Evolutionary conservation across 768 basidiomycete genomes (phyloP).

Genomic region (Boletus patriciae): DNA sequence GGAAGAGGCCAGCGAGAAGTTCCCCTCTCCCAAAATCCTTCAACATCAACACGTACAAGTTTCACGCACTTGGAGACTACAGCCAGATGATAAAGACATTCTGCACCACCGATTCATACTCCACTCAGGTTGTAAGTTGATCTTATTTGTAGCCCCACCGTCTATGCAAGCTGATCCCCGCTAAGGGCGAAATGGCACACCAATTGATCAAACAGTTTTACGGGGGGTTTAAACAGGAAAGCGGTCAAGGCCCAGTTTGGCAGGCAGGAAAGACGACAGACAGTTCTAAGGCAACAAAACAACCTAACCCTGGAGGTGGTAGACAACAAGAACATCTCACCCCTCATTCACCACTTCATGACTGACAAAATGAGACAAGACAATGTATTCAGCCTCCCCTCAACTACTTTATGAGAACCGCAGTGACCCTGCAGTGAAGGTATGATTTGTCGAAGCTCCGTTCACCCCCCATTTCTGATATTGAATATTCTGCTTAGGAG

Average conservation of each 20-base stretch:
- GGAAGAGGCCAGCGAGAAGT: neutral
- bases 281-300: neutral
- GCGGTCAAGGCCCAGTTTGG: neutral
- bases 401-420: neutral
- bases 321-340: neutral
- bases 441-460: neutral
- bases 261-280: conserved; percentile 11
- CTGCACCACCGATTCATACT: conserved; percentile 28
- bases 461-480: neutral
- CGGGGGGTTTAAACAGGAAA: conserved; percentile 23
- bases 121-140: too few species aligned
- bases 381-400: neutral
- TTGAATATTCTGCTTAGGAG: neutral
- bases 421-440: conserved; percentile 13
- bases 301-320: neutral
- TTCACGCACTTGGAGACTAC: conserved; percentile 29
- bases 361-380: neutral
- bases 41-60: conserved; percentile 32
- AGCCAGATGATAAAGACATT: conserved; percentile 15
- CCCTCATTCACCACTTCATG: conserved; percentile 4
- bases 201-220: conserved; percentile 29
- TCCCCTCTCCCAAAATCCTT: conserved; percentile 5
- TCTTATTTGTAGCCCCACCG: too few species aligned
- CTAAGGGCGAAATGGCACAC: neutral
- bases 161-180: too few species aligned